A percentile compares a stretch with the other conserved stretches of the same genome.
These are phyloP conservation scores for Tetrapisispora taiwanensis DNA, from an alignment of 805 yeast genomes.

Conservation along the genomic window DNA sequence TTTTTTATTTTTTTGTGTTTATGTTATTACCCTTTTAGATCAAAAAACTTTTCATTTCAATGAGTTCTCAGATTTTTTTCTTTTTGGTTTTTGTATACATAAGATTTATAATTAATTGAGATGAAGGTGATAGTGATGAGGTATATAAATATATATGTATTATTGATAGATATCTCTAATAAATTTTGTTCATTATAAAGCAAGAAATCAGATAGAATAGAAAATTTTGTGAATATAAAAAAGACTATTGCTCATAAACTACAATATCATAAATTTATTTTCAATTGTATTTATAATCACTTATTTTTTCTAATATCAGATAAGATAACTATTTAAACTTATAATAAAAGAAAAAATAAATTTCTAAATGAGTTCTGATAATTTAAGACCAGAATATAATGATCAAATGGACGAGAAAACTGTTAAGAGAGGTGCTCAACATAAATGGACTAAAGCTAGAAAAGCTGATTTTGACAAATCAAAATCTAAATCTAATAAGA, in stretches of 20 bases:
- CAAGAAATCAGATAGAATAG: too few species aligned
- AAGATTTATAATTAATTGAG: too few species aligned
- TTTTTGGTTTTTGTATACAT: too few species aligned
- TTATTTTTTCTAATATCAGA: neutral
- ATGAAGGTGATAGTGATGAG: neutral
- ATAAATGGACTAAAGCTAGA: conserved; percentile 28
- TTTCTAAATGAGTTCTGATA: conserved; percentile 13
- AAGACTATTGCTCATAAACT: too few species aligned
- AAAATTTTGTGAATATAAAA: too few species aligned
- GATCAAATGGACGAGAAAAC: conserved; percentile 33
- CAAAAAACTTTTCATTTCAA: neutral
- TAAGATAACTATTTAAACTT: neutral
- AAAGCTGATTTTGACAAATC: conserved; percentile 18
- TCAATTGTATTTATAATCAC: neutral
- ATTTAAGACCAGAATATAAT: conserved; percentile 22
- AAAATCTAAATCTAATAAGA: conserved; percentile 15
- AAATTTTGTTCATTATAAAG: too few species aligned
- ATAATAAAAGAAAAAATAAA: too few species aligned
- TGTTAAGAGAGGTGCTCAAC: conserved; percentile 34
- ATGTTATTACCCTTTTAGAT: neutral
- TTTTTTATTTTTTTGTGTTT: neutral
- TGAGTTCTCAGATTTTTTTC: neutral
- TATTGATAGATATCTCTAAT: too few species aligned
- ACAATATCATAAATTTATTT: too few species aligned
- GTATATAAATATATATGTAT: too few species aligned